Percentiles rank a stretch among this genome's conserved stretches.
These are phyloP conservation scores for Sclerotiophoma versabilis DNA, from an alignment of 2,329 filamentous ascomycete species.

Conservation along the genomic window DNA sequence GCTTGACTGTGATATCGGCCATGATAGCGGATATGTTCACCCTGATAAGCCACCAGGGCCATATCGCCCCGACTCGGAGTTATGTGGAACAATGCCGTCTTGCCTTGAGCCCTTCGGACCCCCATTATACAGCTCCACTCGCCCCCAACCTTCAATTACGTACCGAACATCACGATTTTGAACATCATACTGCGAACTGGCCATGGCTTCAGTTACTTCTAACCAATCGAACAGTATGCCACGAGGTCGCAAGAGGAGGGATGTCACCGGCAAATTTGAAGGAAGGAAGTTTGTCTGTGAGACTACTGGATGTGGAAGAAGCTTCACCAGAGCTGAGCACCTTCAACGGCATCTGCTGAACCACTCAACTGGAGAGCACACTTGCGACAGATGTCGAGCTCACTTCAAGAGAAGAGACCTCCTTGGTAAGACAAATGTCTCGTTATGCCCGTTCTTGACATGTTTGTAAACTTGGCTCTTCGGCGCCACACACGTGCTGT, in stretches of 20 bases:
- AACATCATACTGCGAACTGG: background rate
- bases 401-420: conserved; percentile 69
- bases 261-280: conserved; percentile 49
- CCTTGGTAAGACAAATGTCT: conserved; percentile 54
- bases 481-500: background rate
- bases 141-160: conserved; percentile 42
- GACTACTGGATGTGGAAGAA: conserved; percentile 86
- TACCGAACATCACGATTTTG: conserved; percentile 15
- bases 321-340: conserved; percentile 93
- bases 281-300: conserved; percentile 71
- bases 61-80: conserved; percentile 17
- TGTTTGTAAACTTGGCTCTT: background rate
- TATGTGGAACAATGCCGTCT: conserved; percentile 1
- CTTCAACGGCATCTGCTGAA: conserved; percentile 95
- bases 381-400: conserved; percentile 65
- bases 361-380: conserved; percentile 66
- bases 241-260: conserved; percentile 70
- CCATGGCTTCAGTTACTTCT: conserved; percentile 29
- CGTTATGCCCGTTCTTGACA: background rate
- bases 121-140: conserved; percentile 35
- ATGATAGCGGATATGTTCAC: conserved; percentile 22
- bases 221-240: conserved; percentile 49
- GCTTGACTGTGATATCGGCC: conserved; percentile 17
- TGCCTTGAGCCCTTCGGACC: conserved; percentile 7
- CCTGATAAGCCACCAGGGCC: conserved; percentile 21